Conservation (phyloP, 306 rosid species). For the Sicyos baderoa region DNA sequence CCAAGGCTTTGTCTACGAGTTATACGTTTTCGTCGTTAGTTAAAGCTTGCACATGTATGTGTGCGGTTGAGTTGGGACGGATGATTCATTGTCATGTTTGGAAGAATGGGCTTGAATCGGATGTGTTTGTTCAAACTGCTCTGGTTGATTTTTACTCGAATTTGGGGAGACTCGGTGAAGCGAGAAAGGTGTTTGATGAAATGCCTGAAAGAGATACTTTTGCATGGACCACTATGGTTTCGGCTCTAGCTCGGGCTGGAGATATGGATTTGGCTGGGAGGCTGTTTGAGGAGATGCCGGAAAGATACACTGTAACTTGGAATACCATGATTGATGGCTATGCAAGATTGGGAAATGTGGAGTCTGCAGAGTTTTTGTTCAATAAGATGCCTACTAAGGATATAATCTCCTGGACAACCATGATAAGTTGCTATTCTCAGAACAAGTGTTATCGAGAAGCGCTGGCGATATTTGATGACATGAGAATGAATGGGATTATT, state of each 20-base stretch:
- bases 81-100: slow-evolving; percentile 52
- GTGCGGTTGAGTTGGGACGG: slow-evolving; percentile 32
- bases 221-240: slow-evolving; percentile 38
- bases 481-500: slow-evolving; percentile 38
- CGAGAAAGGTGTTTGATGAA: slow-evolving; percentile 54
- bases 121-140: slow-evolving; percentile 61
- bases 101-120: slow-evolving; percentile 49
- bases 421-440: slow-evolving; percentile 45
- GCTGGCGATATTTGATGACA: slow-evolving; percentile 32
- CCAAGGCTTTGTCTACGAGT: slow-evolving; percentile 42
- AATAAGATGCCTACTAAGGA: slow-evolving; percentile 47
- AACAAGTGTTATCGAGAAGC: slow-evolving; percentile 43
- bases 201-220: slow-evolving; percentile 49
- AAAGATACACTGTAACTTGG: slow-evolving; percentile 51
- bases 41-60: slow-evolving; percentile 45
- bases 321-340: slow-evolving; percentile 75
- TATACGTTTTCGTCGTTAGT: slow-evolving; percentile 57
- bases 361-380: slow-evolving; percentile 46
- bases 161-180: slow-evolving; percentile 24
- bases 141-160: slow-evolving; percentile 55
- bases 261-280: slow-evolving; percentile 14
- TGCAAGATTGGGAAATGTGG: slow-evolving; percentile 39
- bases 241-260: slow-evolving; percentile 34
- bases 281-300: slow-evolving; percentile 28
- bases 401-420: slow-evolving; percentile 65